Evolutionary conservation across 345 rosid species (phyloP).

Genomic region (Acer negundo): DNA sequence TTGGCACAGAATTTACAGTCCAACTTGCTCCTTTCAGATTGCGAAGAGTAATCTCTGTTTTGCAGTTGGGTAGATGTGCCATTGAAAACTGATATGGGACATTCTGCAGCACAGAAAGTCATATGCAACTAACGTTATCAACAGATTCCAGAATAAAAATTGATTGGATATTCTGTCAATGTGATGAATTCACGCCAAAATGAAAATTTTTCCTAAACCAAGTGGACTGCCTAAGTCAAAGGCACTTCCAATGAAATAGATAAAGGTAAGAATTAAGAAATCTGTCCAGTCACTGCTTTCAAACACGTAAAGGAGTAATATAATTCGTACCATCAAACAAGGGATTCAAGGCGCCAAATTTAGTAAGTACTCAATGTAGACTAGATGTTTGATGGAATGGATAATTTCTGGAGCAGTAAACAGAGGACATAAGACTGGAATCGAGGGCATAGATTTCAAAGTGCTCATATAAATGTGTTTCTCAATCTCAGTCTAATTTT

Average conservation of each 20-base stretch:
- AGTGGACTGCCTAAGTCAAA: neutral
- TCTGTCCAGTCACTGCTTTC: neutral
- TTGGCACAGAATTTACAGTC: slow-evolving; percentile 67
- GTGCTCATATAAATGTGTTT: neutral
- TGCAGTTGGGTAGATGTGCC: slow-evolving; percentile 60
- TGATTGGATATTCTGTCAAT: neutral
- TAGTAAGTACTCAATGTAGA: neutral
- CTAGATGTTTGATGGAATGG: neutral
- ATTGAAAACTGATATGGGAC: slow-evolving; percentile 59
- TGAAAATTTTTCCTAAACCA: neutral
- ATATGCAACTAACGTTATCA: slow-evolving; percentile 9
- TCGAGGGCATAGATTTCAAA: neutral
- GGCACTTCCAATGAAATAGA: slow-evolving; percentile 19
- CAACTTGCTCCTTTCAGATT: slow-evolving; percentile 53
- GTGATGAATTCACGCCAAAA: slow-evolving; percentile 1
- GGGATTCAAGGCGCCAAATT: neutral
- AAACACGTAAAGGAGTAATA: neutral
- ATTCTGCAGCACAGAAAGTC: slow-evolving; percentile 41
- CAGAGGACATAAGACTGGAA: neutral
- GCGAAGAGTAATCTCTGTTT: slow-evolving; percentile 53
- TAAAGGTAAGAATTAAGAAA: neutral
- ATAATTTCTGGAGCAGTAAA: slow-evolving; percentile 2
- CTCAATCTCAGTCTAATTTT: neutral
- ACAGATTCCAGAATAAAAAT: slow-evolving; percentile 8
- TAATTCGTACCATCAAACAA: neutral